Evolutionary conservation across 805 yeast genomes (phyloP), one percentile per base, ranked within the genome.

Genomic region (Metschnikowia koreensis): DNA sequence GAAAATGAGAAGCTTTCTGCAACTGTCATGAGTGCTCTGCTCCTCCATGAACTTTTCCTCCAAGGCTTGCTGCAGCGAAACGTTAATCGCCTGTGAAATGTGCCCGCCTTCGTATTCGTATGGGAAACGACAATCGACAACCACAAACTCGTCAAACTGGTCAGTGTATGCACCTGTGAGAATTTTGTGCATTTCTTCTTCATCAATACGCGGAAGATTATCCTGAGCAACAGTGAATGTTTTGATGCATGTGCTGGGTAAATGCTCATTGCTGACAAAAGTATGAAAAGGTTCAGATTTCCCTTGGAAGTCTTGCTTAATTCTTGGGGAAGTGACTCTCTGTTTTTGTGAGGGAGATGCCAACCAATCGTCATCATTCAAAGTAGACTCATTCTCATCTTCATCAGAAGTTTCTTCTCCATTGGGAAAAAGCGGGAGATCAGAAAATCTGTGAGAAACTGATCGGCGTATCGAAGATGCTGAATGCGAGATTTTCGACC

Each of bases 71-170:
- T 86, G 85, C 37, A 86, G 80, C 39, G 87, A 82, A 31, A 91
- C 76, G 66, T 93, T 94, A 48, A 88, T 60, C 7, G 98, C 96
- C 44, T 87, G 85, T 44, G 77, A 81, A 44, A 94, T 89, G 68
- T 94, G 99, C 29, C 99, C 99, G 33, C 98, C 98, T 39, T 81
- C 76, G 67, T 75, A 94, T 69, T 94, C 99, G 71, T 93, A 93
- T 60, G 85, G 89, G 65, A 94, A 94, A 48, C 99, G 81, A 65
- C 98, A 91, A 70, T 94, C 99, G 9, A 94, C 74, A 15, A 94
- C 73, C 7, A 80, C 60, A 39, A 80, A 70, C 34, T 81, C 80
- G 54, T 82, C 82, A 61, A 84, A 90, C 46, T 70, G 71, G 22
- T 76, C 67, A 13, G 67, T 57, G 59, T 73, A 72, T 13, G 68